Evolutionary conservation across 495 filamentous ascomycete genomes (phyloP), one percentile per base, ranked within the genome.

Genomic region (Delitschia confertaspora): DNA sequence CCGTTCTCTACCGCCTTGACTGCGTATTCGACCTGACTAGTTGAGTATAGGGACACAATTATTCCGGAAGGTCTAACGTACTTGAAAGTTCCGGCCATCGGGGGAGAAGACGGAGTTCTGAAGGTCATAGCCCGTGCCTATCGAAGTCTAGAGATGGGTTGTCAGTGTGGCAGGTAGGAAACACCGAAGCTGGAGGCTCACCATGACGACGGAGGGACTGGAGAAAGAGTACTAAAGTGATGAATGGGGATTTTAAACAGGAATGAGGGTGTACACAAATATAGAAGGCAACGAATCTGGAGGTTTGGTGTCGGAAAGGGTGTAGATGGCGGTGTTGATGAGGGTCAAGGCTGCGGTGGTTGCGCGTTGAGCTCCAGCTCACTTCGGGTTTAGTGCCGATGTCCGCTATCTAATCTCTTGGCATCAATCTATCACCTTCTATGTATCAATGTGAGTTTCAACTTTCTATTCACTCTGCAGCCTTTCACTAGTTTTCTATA

Each of bases 21-120:
- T 45, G 91, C 91, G 68, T 98, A 98, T 73, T 98, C 91, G 63
- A 96, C 91, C 75, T 78, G 24, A n/a, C 4, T 17, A 11, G 8
- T 21, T 52, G 13, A 52, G 42, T 11, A 11, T 7, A 11, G 13
- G 26, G 13, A 21, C 9, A 18, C 10, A 2, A 14, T 13, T 7
- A 17, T 21, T 23, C 2, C 23, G 18, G n/a, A 9, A 11, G 26
- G 6, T 4, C 27, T 25, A 19, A 29, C 33, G 31, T 65, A 81
- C 79, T 67, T 98, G 91, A 65, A 98, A 98, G 68, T 98, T 98
- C 53, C 91, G 81, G 64, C 91, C 91, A 71, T 98, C 91, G 43
- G 91, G 91, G 25, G 88, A 95, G 73, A 95, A 98, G 68, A 95
- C 88, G 57, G 93, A 96, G 75, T 98, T 98, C 57, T 85, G 83